Evolutionary conservation across 352 stramenopile species (phyloP), one percentile per base, ranked within the genome.

Genomic region (Poterioochromonas sp.): DNA sequence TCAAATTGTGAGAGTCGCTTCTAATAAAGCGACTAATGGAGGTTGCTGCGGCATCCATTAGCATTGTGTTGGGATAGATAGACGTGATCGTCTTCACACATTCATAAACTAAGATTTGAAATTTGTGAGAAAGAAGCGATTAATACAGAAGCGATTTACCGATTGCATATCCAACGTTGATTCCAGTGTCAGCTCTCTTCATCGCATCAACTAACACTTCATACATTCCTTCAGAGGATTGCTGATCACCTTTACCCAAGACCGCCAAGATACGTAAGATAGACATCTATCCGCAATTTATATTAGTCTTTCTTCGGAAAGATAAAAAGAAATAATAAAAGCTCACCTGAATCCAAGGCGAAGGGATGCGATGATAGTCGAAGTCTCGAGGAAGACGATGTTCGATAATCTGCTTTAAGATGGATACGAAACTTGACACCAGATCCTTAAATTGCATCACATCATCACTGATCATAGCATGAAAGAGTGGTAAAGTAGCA

Each of bases 381-480:
- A 97, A 99, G 80, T 99, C 95, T 58, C 90, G 89, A 37, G 96
- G 96, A 62, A 99, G 85, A 0, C 95, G 91, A 83, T 98, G 94
- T 84, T 99, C 96, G 35, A 93, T 95, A 85, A 99, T 98, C 88
- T 99, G 96, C 87, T 99, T 99, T 51, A 99, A 87, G 78, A 99
- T 99, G 80, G 88, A 96, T 51, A 99, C 94, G 79, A 99, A 97
- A 82, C 87, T 96, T 11, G 96, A 93, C 40, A 99, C 95, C 43
- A 99, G 91, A 82, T 99, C 80, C 85, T 99, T 99, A 84, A 98
- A 98, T 65, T 92, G 88, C 15, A 86, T 86, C 18, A 93, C 89
- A 79, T 95, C 92, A 68, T 88, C 87, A 77, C 90, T 79, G n/a
- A 90, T 88, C 43, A 97, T 84, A 81, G 97, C 93, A 83, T 97